Conservation (phyloP, 352 stramenopile genomes). For the Phytophthora meadii region DNA sequence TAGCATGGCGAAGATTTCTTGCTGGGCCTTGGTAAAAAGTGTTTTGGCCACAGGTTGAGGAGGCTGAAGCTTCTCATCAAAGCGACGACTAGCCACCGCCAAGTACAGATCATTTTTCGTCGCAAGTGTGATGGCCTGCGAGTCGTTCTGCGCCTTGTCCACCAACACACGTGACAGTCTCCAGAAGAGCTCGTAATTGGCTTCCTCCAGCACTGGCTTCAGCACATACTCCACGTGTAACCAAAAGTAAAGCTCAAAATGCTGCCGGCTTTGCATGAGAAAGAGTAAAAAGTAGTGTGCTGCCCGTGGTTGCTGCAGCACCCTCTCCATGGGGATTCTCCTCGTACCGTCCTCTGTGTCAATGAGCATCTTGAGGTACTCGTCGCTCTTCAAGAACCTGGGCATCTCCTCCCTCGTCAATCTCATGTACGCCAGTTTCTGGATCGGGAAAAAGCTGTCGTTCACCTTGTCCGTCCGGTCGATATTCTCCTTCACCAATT, state of each 20-base stretch:
- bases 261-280: constrained; percentile 87
- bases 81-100: constrained; percentile 46
- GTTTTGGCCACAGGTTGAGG: constrained; percentile 49
- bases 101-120: constrained; percentile 78
- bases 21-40: constrained; percentile 72
- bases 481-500: constrained; percentile 79
- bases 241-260: constrained; percentile 91
- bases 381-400: constrained; percentile 82
- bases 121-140: constrained; percentile 73
- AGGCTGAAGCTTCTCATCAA: constrained; percentile 52
- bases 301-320: constrained; percentile 77
- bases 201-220: constrained; percentile 64
- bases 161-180: constrained; percentile 66
- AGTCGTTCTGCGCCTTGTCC: constrained; percentile 80
- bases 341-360: constrained; percentile 80
- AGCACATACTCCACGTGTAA: constrained; percentile 89
- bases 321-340: constrained; percentile 81
- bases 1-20: constrained; percentile 86
- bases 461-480: constrained; percentile 50
- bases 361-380: constrained; percentile 88
- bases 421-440: constrained; percentile 87
- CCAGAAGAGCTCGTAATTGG: constrained; percentile 70
- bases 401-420: constrained; percentile 85
- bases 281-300: constrained; percentile 90
- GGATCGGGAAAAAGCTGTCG: constrained; percentile 85